Conservation (phyloP, 441 rosid species). For the Jatropha multifida region DNA sequence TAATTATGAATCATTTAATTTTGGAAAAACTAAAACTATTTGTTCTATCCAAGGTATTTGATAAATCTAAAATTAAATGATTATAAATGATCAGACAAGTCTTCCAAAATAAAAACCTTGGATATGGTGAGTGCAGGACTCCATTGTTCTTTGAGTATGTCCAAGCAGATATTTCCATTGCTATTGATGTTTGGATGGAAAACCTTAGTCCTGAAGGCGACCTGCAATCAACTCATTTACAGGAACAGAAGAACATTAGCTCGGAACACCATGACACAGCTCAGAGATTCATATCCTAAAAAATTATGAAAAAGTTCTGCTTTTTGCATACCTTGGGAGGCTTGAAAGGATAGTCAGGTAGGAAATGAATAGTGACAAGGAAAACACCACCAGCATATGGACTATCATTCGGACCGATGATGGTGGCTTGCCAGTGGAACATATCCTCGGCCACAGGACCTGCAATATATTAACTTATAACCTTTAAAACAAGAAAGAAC, state of each 20-base stretch:
- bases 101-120: conserved; percentile 30
- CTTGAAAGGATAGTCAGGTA: conserved; percentile 84
- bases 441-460: conserved; percentile 85
- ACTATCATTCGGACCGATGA: conserved; percentile 80
- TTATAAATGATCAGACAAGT: neutral
- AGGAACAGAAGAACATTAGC: too few species aligned
- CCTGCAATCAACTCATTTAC: conserved; percentile 36
- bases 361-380: conserved; percentile 74
- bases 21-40: too few species aligned
- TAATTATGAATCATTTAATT: too few species aligned
- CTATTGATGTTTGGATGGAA: conserved; percentile 65
- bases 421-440: conserved; percentile 91
- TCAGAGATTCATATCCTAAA: too few species aligned
- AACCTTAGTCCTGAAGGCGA: conserved; percentile 80
- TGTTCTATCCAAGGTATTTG: too few species aligned
- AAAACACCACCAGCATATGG: conserved; percentile 87
- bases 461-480: conserved; percentile 12
- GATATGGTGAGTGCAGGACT: conserved; percentile 56
- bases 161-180: conserved; percentile 59
- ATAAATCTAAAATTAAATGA: too few species aligned
- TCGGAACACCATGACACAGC: too few species aligned
- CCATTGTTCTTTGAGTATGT: conserved; percentile 64
- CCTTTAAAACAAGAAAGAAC: conserved; percentile 17
- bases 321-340: conserved; percentile 61
- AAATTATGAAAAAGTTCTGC: neutral